Conservation (phyloP, 2,329 filamentous ascomycete genomes). For the Aaosphaeria arxii region DNA sequence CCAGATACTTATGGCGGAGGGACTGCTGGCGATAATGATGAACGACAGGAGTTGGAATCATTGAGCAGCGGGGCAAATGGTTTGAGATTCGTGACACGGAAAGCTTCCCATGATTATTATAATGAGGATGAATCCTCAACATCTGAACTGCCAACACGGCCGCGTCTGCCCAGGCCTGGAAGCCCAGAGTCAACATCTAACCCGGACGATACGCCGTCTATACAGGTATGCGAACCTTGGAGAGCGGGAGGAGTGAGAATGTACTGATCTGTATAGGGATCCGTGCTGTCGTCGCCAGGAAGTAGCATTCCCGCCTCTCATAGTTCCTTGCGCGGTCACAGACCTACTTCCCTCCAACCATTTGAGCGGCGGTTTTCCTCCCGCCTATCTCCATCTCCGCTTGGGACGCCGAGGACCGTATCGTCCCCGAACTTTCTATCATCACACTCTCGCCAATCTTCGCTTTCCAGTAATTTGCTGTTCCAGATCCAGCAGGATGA, state of each 20-base stretch:
- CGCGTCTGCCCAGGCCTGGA: conserved; percentile 33
- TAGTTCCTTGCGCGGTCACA: conserved; percentile 67
- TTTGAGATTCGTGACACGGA: conserved; percentile 30
- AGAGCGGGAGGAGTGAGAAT: conserved; percentile 24
- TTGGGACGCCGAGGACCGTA: conserved; percentile 62
- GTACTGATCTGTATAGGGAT: conserved; percentile 43
- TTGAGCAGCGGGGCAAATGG: conserved; percentile 20
- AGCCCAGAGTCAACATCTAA: conserved; percentile 73
- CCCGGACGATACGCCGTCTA: conserved; percentile 79
- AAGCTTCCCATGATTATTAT: conserved; percentile 16
- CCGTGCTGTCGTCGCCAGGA: conserved; percentile 59
- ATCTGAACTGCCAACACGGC: conserved; percentile 17
- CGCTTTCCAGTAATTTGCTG: conserved; percentile 68
- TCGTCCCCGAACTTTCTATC: conserved; percentile 72
- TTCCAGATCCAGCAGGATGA: conserved; percentile 55
- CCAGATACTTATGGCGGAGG: conserved; percentile 6
- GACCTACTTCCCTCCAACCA: conserved; percentile 80
- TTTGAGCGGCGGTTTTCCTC: conserved; percentile 96
- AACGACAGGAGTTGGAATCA: conserved; percentile 20
- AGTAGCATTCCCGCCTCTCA: conserved; percentile 71
- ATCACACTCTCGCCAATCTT: conserved; percentile 77
- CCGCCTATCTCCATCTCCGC: conserved; percentile 65
- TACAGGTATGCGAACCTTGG: conserved; percentile 60
- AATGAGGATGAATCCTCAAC: conserved; percentile 17
- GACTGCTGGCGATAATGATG: conserved; percentile 16